phyloP scores from a whole-genome alignment of 108 stramenopile genomes.

The Poteriospumella lacustris region DNA sequence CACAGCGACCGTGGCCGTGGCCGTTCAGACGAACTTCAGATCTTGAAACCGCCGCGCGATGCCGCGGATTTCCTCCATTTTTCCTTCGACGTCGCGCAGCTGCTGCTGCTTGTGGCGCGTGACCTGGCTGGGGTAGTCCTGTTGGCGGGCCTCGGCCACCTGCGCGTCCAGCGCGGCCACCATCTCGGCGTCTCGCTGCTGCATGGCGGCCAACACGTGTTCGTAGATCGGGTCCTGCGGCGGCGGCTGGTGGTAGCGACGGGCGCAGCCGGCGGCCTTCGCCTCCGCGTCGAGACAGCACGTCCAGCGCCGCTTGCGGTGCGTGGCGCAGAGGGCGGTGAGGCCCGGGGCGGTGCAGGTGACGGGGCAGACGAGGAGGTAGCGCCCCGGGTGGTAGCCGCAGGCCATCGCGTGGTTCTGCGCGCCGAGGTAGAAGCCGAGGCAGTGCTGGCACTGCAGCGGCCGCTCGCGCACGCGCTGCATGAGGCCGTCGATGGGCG shows the following conservation, averaged over 20 bases:
- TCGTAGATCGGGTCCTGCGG: background rate
- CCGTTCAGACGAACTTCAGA: constrained; percentile 19
- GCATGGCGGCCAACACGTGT: background rate
- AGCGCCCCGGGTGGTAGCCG: background rate
- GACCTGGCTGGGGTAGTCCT: background rate
- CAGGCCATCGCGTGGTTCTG: constrained; percentile 4
- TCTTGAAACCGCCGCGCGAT: constrained; percentile 1
- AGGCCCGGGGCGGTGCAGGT: background rate
- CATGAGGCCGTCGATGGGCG: no score
- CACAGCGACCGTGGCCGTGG: background rate
- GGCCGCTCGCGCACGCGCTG: background rate
- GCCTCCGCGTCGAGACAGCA: background rate
- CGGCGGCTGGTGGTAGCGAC: background rate
- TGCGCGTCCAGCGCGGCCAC: background rate
- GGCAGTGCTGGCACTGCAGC: constrained; percentile 1
- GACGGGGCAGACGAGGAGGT: background rate
- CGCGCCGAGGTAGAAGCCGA: background rate
- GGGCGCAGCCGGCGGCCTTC: constrained; percentile 1
- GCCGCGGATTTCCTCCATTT: background rate
- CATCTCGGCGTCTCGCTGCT: background rate
- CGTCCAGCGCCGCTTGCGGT: constrained; percentile 16
- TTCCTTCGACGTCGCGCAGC: background rate
- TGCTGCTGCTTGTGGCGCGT: background rate
- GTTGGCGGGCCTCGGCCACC: background rate
- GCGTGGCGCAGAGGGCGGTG: background rate